Conservation (phyloP, 2,329 filamentous ascomycete species). For the Ophiostoma pallidulum region DNA sequence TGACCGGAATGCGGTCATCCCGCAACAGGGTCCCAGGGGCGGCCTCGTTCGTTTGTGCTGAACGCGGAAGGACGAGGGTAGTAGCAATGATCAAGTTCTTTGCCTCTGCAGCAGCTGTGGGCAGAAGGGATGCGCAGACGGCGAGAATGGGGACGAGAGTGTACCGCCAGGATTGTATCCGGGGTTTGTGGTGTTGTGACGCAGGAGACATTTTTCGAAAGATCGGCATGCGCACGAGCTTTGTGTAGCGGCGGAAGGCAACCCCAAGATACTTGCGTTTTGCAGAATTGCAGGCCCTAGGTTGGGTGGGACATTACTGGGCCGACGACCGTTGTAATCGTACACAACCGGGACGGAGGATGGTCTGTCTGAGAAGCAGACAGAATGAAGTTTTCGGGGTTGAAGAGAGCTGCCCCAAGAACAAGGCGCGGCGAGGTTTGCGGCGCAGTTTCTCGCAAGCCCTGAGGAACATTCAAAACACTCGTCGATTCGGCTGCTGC, state of each 20-base stretch:
- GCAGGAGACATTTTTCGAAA: slow-evolving; percentile 8
- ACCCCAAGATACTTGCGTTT: slow-evolving; percentile 7
- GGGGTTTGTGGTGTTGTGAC: slow-evolving; percentile 15
- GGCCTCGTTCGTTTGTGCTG: slow-evolving; percentile 16
- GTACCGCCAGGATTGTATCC: slow-evolving; percentile 22
- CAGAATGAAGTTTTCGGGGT: too few species aligned
- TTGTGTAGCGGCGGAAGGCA: slow-evolving; percentile 9
- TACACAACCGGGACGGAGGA: background rate
- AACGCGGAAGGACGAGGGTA: slow-evolving; percentile 15
- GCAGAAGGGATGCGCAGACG: slow-evolving; percentile 18
- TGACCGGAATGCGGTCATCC: slow-evolving; percentile 28
- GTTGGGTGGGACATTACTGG: slow-evolving; percentile 7
- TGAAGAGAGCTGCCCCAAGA: too few species aligned
- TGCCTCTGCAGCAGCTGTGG: slow-evolving; percentile 13
- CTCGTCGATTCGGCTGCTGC: too few species aligned
- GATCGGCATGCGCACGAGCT: slow-evolving; percentile 6
- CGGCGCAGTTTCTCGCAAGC: too few species aligned
- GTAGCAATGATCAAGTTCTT: slow-evolving; percentile 5
- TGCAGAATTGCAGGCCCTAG: slow-evolving; percentile 1
- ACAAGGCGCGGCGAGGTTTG: too few species aligned
- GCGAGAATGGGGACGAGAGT: slow-evolving; percentile 19
- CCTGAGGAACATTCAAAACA: too few species aligned
- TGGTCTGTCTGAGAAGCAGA: too few species aligned
- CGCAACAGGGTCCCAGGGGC: slow-evolving; percentile 26
- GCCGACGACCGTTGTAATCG: background rate